Evolutionary conservation across 805 yeast genomes (phyloP).

Genomic region (Schwanniomyces polymorphus): DNA sequence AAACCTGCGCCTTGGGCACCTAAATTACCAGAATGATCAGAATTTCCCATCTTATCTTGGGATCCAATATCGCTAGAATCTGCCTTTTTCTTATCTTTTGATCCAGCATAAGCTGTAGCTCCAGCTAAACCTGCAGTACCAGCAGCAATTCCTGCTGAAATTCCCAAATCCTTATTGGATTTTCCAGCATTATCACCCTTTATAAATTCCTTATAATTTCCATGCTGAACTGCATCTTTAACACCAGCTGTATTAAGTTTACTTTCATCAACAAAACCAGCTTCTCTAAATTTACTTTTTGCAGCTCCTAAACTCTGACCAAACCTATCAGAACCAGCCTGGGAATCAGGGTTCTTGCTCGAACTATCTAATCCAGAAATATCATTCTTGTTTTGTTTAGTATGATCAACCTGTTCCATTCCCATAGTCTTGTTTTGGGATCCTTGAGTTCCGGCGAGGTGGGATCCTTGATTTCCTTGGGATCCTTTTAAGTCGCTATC

Average conservation of each 20-base stretch:
- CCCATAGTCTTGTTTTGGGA: too few relatives aligned
- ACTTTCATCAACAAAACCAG: background rate
- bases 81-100: background rate
- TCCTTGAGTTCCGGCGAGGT: too few relatives aligned
- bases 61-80: background rate
- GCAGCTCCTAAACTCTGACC: slow-evolving; percentile 24
- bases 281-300: slow-evolving; percentile 20
- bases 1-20: too few relatives aligned
- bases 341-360: slow-evolving; percentile 18
- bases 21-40: too few relatives aligned
- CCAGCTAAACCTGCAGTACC: background rate
- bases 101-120: background rate
- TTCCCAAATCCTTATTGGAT: background rate
- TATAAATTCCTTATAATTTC: background rate
- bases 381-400: background rate
- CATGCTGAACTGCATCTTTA: background rate
- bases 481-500: too few relatives aligned
- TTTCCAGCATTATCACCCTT: background rate
- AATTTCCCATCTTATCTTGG: too few relatives aligned
- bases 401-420: background rate
- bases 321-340: slow-evolving; percentile 19
- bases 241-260: background rate
- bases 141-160: background rate
- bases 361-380: slow-evolving; percentile 7
- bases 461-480: too few relatives aligned